A percentile compares a stretch with the other conserved stretches of the same genome.
Evolutionary conservation across 139 green algal species (phyloP).

Genomic region (Volvox africanus): DNA sequence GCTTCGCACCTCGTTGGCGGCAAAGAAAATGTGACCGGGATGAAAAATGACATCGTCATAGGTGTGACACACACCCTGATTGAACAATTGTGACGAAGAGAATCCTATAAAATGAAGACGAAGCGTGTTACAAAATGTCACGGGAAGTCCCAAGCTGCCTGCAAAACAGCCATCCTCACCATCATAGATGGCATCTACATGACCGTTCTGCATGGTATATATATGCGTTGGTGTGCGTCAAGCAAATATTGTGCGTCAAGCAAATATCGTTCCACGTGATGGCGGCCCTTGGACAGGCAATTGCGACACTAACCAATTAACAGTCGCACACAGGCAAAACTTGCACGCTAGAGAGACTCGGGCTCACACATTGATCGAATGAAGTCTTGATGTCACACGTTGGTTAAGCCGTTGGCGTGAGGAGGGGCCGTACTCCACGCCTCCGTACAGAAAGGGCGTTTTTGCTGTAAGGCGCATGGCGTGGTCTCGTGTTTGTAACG

Average conservation of each 20-base stretch:
- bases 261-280: background rate
- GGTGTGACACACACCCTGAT: conserved; percentile 94
- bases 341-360: background rate
- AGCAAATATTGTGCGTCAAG: background rate
- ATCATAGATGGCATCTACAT: conserved; percentile 23
- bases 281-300: background rate
- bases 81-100: conserved; percentile 77
- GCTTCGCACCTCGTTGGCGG: conserved; percentile 85
- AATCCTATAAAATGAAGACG: conserved; percentile 69
- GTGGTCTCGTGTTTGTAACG: too few species aligned
- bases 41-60: conserved; percentile 99
- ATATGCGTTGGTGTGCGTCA: background rate
- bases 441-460: too few species aligned
- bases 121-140: background rate
- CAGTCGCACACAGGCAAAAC: background rate
- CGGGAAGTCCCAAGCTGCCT: background rate
- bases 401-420: background rate
- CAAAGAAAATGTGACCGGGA: conserved; percentile 97
- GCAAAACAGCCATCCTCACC: conserved; percentile 3
- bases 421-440: background rate
- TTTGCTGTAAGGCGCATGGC: background rate
- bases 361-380: too few species aligned
- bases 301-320: background rate
- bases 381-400: background rate
- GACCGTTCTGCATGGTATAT: conserved; percentile 41